These are phyloP conservation scores for Entrophospora sp. DNA, from an alignment of 192 early-diverging fungal genomes.

Conservation along the genomic window DNA sequence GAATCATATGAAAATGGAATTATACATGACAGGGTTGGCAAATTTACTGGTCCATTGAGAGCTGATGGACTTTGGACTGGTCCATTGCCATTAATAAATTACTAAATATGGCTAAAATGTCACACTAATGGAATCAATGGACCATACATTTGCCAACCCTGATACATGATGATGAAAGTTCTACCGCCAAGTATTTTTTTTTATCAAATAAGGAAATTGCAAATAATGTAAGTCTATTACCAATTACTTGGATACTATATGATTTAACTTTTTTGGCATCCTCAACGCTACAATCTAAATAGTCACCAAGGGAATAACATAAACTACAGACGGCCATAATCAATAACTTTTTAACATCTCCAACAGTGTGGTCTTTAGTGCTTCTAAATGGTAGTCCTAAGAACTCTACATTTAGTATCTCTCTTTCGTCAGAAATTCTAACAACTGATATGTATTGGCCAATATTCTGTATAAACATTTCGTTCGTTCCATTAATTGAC, in stretches of 20 bases:
- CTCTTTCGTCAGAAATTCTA: not conserved
- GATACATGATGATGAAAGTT: no score
- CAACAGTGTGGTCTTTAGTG: conserved; percentile 1
- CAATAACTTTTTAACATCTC: conserved; percentile 4
- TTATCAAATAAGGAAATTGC: not conserved
- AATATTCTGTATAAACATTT: not conserved
- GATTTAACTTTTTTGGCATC: not conserved
- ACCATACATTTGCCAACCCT: no score
- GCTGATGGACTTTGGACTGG: no score
- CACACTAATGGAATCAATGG: no score
- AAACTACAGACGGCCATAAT: conserved; percentile 5
- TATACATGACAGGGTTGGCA: no score
- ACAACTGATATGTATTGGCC: not conserved
- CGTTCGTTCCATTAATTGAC: not conserved
- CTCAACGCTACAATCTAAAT: not conserved
- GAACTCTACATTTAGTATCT: not conserved
- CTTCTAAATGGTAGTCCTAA: not conserved
- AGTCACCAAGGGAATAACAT: not conserved
- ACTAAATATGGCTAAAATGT: no score
- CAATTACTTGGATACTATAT: conserved; percentile 9
- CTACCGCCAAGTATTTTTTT: conserved; percentile 3
- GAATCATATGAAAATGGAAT: conserved; percentile 4
- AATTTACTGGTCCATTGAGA: no score
- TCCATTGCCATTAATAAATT: no score
- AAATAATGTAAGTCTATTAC: conserved; percentile 1